Base-by-base conservation (phyloP, 768 basidiomycete genomes). In the Pleurotus salmoneostramineus region DNA sequence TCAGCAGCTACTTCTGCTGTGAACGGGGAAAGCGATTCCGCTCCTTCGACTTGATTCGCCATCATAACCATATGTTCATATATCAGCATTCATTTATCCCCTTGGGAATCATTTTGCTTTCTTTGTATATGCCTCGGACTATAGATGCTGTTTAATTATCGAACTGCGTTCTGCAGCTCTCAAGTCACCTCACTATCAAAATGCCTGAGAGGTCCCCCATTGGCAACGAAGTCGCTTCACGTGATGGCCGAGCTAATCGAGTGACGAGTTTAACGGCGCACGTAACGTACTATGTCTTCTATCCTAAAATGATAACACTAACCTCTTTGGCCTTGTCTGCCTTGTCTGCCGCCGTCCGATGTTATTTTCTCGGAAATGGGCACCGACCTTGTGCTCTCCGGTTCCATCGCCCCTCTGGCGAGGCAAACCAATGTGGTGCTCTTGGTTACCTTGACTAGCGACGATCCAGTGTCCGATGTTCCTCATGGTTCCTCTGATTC, bases 21-120 rank as follows among this genome's bases (percentile, higher is more conserved):
- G 17, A 42, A 84, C 64, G 84, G 79, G 64, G 88, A 87, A 74
- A 87, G 83, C 63, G 88, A 89, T 62, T 81, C 58, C 50, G 50
- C 82, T 56, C 75, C 77, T 46, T 79, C 78, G 58, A 74, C 71
- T 65, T 82, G 67, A 78, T 66, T 56, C 17, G 31, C n/a, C 10
- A 43, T 58, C 46, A 58, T 36, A 54, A 8, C 17, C 40, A 10
- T 42, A 17, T 49, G 33, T 49, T 5, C 48, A 8, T 31, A 15
- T 32, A 43, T 55, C 52, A 55, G 43, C 40, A 43, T 55, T n/a
- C 7, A 55, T 55, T 21, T 36, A 36, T 27, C 34, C 40, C 47
- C 46, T 31, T 36, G 27, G 43, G 44, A 43, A 31, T 42, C 37
- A 37, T n/a, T 31, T 32, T 46, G 33, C 27, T 47, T 36, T 34